A percentile compares a stretch with the other conserved stretches of the same genome.
Evolutionary conservation across 345 rosid species (phyloP).

Genomic region (Rhizophora apiculata): DNA sequence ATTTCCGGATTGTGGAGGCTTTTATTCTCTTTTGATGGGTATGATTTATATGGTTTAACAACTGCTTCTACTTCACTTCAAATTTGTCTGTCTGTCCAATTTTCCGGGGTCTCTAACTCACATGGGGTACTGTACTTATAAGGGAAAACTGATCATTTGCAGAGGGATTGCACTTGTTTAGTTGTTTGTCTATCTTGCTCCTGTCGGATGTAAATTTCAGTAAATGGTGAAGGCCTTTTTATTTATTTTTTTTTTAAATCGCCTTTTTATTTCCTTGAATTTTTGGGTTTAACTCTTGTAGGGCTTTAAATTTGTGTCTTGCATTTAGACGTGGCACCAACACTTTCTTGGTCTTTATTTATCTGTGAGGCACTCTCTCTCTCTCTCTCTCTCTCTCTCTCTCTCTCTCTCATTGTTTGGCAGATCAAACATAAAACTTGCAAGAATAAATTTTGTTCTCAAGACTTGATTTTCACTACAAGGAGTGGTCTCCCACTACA

Average conservation of each 20-base stretch:
- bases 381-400: too few relatives aligned
- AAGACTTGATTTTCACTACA: not conserved
- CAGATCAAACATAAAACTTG: slow-evolving; percentile 31
- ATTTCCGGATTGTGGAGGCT: not conserved
- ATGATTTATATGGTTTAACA: too few relatives aligned
- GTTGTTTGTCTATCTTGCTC: not conserved
- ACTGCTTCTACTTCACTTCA: not conserved
- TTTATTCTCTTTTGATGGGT: slow-evolving; percentile 3
- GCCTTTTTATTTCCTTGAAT: not conserved
- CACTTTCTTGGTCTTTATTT: not conserved
- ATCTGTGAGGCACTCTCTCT: not conserved
- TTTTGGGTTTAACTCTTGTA: not conserved
- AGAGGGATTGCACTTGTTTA: slow-evolving; percentile 4
- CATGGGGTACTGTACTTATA: slow-evolving; percentile 16
- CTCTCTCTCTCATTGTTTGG: slow-evolving; percentile 15
- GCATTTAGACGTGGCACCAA: slow-evolving; percentile 9
- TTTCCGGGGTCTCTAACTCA: not conserved
- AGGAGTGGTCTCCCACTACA: slow-evolving; percentile 5
- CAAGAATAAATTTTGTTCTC: slow-evolving; percentile 21
- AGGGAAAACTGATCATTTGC: not conserved
- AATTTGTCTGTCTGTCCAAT: not conserved
- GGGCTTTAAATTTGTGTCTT: not conserved
- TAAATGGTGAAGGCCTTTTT: too few relatives aligned
- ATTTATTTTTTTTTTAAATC: too few relatives aligned
- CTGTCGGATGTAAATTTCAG: not conserved